Evolutionary conservation across 768 basidiomycete genomes (phyloP), one percentile per base, ranked within the genome.

Genomic region (Lentinula guzmanii): DNA sequence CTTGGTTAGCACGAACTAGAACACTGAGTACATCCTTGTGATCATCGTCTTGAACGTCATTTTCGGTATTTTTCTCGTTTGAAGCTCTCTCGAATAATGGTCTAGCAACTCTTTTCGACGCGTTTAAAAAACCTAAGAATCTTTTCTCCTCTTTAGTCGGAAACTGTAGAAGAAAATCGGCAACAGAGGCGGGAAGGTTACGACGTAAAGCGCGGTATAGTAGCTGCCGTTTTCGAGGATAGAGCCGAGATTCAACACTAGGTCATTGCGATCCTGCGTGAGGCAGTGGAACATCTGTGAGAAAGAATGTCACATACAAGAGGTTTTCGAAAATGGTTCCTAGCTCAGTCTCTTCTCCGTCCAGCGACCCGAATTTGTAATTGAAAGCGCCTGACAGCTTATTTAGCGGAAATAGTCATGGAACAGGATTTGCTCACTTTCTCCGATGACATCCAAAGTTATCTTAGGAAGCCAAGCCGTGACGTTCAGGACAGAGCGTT

Each of bases 1-100:
- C 76, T 10, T 76, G 75, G 69, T 86, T 86, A 15, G 84, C 83
- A 66, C 78, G 78, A 51, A 85, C 83, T 18, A 60, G 52, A 13
- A 61, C 39, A 21, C 51, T 52, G 24, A 52, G 13, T 13, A 60
- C 35, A 52, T 60, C 58, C 28, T 60, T 60, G 24, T 16, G 5
- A 0, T 56, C n/a, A 8, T 31, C 2, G 16, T 10, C 18, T 18
- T 55, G 4, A 13, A 34, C 18, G 4, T 51, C 48, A 16, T 39
- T 48, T 11, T 18, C 18, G 31, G 42, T 15, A 2, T 3, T 16
- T 18, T 24, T 52, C 28, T 41, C 37, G 10, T n/a, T 18, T 5
- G 53, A 37, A 35, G 33, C 53, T 41, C 5, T 37, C 37, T 60
- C 18, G n/a, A 50, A 34, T 5, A 60, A 35, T 34, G 50, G 45